phyloP scores from a whole-genome alignment of 768 basidiomycete species.

The Termitomyces sp. region DNA sequence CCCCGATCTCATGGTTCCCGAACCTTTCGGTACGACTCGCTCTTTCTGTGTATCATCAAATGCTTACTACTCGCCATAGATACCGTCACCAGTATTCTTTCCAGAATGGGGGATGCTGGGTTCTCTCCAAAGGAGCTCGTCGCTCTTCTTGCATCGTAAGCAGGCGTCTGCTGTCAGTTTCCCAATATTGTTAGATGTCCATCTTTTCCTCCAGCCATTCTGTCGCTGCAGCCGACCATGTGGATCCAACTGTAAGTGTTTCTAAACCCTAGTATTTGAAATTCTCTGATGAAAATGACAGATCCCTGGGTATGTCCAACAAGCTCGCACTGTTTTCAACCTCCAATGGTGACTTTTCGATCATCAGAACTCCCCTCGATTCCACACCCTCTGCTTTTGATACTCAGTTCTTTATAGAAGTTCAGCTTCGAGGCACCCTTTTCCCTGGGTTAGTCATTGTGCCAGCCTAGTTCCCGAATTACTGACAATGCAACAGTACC shows the following conservation, averaged over 20 bases:
- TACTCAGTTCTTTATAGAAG: background rate
- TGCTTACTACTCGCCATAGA: background rate
- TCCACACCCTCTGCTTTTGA: background rate
- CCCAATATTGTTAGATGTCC: background rate
- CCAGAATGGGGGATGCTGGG: background rate
- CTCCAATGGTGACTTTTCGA: background rate
- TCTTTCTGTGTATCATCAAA: too few relatives aligned
- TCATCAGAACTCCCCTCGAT: background rate
- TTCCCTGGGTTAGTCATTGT: background rate
- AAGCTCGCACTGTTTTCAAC: background rate
- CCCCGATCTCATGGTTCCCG: background rate
- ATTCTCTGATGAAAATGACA: background rate
- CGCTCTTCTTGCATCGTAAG: constrained; percentile 1
- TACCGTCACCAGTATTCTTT: background rate
- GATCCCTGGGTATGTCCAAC: background rate
- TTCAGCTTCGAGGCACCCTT: background rate
- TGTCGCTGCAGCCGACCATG: background rate
- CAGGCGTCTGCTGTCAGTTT: background rate
- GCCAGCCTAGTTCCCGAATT: background rate
- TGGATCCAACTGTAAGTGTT: background rate
- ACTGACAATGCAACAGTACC: background rate
- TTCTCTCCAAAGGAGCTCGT: background rate
- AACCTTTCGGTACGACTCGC: background rate
- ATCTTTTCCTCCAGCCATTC: background rate
- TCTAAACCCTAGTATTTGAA: background rate